Percentiles rank a stretch among this genome's conserved stretches.
phyloP scores from a whole-genome alignment of 148 eudicot genomes.

The Mesembryanthemum crystallinum region DNA sequence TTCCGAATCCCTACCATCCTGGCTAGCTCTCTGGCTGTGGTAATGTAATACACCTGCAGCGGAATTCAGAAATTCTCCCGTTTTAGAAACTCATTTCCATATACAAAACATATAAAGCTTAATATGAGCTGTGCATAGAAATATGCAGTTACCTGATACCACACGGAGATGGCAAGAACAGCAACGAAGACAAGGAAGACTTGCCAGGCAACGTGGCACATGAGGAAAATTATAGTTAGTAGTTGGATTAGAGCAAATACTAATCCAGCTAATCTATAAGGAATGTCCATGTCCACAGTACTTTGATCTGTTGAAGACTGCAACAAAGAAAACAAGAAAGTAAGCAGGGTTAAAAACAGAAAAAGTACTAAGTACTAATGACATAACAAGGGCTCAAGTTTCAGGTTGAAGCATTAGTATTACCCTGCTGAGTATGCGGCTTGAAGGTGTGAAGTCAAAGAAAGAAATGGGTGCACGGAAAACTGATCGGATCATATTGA shows the following conservation, averaged over 20 bases:
- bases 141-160: conserved; percentile 67
- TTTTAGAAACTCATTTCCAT: background rate
- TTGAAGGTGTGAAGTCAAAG: conserved; percentile 84
- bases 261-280: conserved; percentile 88
- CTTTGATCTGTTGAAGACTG: conserved; percentile 96
- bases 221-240: conserved; percentile 65
- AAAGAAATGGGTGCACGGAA: conserved; percentile 84
- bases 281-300: conserved; percentile 82
- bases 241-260: conserved; percentile 88
- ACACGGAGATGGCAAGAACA: conserved; percentile 59
- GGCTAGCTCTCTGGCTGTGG: conserved; percentile 84
- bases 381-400: background rate
- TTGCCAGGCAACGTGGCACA: conserved; percentile 84
- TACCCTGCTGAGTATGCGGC: conserved; percentile 83
- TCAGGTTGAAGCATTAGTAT: conserved; percentile 11
- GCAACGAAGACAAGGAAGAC: conserved; percentile 56
- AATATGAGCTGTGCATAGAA: too few species aligned
- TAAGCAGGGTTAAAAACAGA: background rate
- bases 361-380: background rate
- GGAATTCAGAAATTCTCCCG: background rate
- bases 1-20: conserved; percentile 78
- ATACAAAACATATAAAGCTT: background rate
- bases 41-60: conserved; percentile 72
- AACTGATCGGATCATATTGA: conserved; percentile 63
- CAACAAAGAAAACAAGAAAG: conserved; percentile 5